phyloP scores from a whole-genome alignment of 805 yeast species.

The Saturnispora gosingensis region DNA sequence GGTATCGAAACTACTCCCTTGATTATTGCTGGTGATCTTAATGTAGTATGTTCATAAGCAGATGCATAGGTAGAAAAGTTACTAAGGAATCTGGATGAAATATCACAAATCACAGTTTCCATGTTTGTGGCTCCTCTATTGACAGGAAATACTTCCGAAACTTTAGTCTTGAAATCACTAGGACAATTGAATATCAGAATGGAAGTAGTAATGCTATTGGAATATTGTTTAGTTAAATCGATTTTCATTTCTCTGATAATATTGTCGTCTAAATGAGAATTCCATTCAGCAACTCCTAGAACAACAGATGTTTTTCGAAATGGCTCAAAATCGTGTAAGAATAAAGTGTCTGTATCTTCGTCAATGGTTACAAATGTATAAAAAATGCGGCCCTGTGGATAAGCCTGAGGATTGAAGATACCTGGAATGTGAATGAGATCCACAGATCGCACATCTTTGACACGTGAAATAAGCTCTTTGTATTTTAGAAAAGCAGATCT shows the following conservation, averaged over 20 bases:
- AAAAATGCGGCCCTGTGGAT: constrained; percentile 66
- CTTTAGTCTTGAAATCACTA: constrained; percentile 1
- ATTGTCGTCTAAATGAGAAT: constrained; percentile 18
- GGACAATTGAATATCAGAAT: constrained; percentile 47
- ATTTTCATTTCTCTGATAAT: constrained; percentile 24
- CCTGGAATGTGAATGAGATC: constrained; percentile 65
- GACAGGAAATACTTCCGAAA: constrained; percentile 14
- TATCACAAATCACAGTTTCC: constrained; percentile 66
- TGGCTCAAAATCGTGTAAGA: constrained; percentile 84
- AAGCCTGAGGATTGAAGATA: constrained; percentile 74
- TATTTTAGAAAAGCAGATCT: constrained; percentile 35
- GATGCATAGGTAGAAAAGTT: constrained; percentile 61
- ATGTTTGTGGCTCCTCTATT: constrained; percentile 20
- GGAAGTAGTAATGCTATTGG: constrained; percentile 47
- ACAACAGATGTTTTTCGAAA: constrained; percentile 68
- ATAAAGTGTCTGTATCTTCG: constrained; percentile 38
- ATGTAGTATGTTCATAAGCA: constrained; percentile 68
- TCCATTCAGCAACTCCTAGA: constrained; percentile 34
- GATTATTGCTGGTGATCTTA: constrained; percentile 66
- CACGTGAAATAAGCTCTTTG: constrained; percentile 35
- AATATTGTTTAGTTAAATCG: constrained; percentile 37
- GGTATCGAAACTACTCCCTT: constrained; percentile 8
- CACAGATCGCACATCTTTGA: constrained; percentile 58
- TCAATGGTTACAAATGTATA: constrained; percentile 48
- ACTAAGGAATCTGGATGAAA: constrained; percentile 53